Conservation (phyloP, 2,329 filamentous ascomycete species). For the Sporothrix mexicana region DNA sequence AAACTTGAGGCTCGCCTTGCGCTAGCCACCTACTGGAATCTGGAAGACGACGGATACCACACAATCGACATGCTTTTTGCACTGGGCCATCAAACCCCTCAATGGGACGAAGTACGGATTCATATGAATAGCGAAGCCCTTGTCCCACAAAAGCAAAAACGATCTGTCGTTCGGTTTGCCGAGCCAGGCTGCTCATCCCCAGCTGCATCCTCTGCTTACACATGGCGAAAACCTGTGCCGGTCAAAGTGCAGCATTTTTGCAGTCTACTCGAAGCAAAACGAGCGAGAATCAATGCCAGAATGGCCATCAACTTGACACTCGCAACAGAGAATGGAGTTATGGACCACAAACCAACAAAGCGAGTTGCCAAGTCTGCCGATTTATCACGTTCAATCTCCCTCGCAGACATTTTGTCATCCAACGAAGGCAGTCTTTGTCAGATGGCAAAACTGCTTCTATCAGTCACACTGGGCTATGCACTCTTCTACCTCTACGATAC, state of each 20-base stretch:
- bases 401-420: background rate
- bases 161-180: background rate
- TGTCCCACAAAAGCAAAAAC: background rate
- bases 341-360: background rate
- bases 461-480: background rate
- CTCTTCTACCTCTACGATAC: background rate
- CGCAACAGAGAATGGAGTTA: background rate
- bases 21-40: background rate
- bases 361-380: background rate
- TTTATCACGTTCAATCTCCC: background rate
- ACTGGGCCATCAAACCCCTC: background rate
- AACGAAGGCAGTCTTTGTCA: background rate
- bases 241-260: background rate
- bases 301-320: background rate
- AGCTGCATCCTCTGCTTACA: background rate
- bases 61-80: background rate
- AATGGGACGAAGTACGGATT: background rate
- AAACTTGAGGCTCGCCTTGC: background rate
- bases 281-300: background rate
- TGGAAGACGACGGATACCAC: background rate
- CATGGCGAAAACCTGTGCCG: background rate
- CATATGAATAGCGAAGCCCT: background rate
- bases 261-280: background rate
- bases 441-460: background rate
- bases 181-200: background rate